phyloP scores from a whole-genome alignment of 2,329 filamentous ascomycete species.

The Talaromyces sp. region DNA sequence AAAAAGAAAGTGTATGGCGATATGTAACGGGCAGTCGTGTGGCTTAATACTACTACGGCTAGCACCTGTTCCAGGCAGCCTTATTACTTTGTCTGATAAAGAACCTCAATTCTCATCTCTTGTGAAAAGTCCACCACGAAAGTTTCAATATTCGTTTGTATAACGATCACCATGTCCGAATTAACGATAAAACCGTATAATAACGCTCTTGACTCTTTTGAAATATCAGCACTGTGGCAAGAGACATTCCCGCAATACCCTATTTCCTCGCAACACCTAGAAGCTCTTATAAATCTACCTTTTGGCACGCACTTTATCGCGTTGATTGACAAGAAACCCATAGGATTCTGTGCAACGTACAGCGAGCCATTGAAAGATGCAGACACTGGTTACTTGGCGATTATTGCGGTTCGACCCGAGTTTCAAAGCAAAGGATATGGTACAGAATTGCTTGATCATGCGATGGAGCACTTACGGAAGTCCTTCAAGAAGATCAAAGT shows the following conservation, averaged over 20 bases:
- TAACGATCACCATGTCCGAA: background rate
- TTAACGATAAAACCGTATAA: slow-evolving; percentile 10
- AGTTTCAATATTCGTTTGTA: background rate
- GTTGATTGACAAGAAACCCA: background rate
- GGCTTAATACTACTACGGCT: background rate
- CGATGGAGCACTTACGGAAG: background rate
- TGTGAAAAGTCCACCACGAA: background rate
- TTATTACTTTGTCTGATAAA: background rate
- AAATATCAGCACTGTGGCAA: slow-evolving; percentile 10
- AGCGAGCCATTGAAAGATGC: background rate
- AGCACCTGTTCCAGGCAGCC: background rate
- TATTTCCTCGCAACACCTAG: slow-evolving; percentile 5
- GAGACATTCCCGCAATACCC: slow-evolving; percentile 6
- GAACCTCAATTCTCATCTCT: background rate
- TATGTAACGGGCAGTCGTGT: background rate
- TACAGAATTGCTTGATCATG: background rate
- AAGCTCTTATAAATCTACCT: background rate
- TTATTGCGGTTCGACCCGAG: background rate
- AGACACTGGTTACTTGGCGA: slow-evolving; percentile 1
- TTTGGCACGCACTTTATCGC: slow-evolving; percentile 12
- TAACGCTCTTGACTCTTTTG: background rate
- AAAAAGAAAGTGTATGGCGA: background rate
- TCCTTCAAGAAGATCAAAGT: slow-evolving; percentile 6
- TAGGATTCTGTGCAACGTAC: slow-evolving; percentile 11
- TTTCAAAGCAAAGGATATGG: slow-evolving; percentile 3